Percentiles rank a stretch among this genome's conserved stretches.
Evolutionary conservation across 2,329 filamentous ascomycete species (phyloP).

Genomic region (Cercospora sp.): DNA sequence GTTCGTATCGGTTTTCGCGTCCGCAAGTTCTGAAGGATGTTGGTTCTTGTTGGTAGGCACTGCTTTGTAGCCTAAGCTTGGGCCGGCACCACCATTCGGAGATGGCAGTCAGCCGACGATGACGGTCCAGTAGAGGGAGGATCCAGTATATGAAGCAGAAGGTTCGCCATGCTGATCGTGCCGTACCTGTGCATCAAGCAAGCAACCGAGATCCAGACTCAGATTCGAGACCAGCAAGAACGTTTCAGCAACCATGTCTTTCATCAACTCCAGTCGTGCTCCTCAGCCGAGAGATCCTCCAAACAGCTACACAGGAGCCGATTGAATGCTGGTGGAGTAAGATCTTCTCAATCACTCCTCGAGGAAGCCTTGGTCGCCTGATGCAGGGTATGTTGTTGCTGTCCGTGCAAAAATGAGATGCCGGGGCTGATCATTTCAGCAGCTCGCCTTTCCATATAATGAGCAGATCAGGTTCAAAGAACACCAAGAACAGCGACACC

Average conservation of each 20-base stretch:
- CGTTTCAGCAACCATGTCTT: not conserved
- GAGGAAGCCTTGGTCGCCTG: not conserved
- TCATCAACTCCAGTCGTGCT: not conserved
- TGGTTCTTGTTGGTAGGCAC: conserved; percentile 10
- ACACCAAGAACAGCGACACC: conserved; percentile 18
- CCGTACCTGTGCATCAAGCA: conserved; percentile 3
- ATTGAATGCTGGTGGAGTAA: not conserved
- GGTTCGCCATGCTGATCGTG: not conserved
- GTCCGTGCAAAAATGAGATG: not conserved
- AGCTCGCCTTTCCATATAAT: not conserved
- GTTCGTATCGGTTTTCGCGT: conserved; percentile 1
- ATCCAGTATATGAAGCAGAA: conserved; percentile 13
- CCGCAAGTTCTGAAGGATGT: conserved; percentile 4
- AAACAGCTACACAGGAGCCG: conserved; percentile 6
- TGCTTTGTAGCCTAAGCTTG: conserved; percentile 9
- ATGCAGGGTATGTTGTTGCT: not conserved
- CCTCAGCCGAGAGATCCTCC: conserved; percentile 13
- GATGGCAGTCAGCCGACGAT: not conserved
- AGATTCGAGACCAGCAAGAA: not conserved
- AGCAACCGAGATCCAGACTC: not conserved
- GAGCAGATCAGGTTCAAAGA: conserved; percentile 11
- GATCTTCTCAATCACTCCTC: not conserved
- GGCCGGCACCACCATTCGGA: not conserved
- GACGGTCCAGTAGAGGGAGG: not conserved
- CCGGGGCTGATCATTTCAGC: not conserved